Percentiles rank a stretch among this genome's conserved stretches.
Evolutionary conservation across 2,329 filamentous ascomycete genomes (phyloP).

Genomic region (Coniella lustricola): DNA sequence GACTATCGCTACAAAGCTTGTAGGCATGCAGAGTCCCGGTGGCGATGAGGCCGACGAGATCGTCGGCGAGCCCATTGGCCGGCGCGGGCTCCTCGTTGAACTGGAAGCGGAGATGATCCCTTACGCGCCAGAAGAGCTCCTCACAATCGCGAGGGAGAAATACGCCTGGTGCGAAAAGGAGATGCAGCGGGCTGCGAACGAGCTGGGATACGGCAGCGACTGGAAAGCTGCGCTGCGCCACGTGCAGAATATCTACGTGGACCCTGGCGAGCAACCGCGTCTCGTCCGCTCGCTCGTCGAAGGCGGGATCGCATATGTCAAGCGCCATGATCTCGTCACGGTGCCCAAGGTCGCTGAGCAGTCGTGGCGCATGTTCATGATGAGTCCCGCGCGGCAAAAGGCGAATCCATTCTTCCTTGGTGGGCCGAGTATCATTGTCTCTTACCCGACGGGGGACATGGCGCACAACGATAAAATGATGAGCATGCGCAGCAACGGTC

Average conservation of each 20-base stretch:
- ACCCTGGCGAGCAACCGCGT: slow-evolving; percentile 44
- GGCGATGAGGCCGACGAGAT: slow-evolving; percentile 40
- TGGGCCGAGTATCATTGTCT: slow-evolving; percentile 45
- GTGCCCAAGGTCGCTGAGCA: slow-evolving; percentile 46
- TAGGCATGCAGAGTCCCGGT: slow-evolving; percentile 35
- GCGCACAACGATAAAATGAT: slow-evolving; percentile 48
- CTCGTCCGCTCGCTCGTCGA: slow-evolving; percentile 44
- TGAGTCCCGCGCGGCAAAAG: slow-evolving; percentile 44
- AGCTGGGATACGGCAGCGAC: slow-evolving; percentile 39
- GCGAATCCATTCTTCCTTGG: slow-evolving; percentile 55
- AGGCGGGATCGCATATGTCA: slow-evolving; percentile 47
- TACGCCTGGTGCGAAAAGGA: slow-evolving; percentile 50
- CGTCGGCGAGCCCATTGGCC: slow-evolving; percentile 50
- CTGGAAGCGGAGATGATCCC: slow-evolving; percentile 51
- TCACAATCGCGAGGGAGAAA: slow-evolving; percentile 42
- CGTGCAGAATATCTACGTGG: slow-evolving; percentile 48
- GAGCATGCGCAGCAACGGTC: slow-evolving; percentile 54
- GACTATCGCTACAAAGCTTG: slow-evolving; percentile 34
- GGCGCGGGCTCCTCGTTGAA: slow-evolving; percentile 42
- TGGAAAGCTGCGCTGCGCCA: slow-evolving; percentile 49
- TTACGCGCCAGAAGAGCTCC: slow-evolving; percentile 50
- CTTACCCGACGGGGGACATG: slow-evolving; percentile 49
- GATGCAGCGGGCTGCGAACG: slow-evolving; percentile 42
- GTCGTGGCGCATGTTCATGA: slow-evolving; percentile 51
- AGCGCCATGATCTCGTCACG: slow-evolving; percentile 46